These are phyloP conservation scores for Chrysanthemum makinoi DNA, from an alignment of 129 eudicot species.

Conservation along the genomic window DNA sequence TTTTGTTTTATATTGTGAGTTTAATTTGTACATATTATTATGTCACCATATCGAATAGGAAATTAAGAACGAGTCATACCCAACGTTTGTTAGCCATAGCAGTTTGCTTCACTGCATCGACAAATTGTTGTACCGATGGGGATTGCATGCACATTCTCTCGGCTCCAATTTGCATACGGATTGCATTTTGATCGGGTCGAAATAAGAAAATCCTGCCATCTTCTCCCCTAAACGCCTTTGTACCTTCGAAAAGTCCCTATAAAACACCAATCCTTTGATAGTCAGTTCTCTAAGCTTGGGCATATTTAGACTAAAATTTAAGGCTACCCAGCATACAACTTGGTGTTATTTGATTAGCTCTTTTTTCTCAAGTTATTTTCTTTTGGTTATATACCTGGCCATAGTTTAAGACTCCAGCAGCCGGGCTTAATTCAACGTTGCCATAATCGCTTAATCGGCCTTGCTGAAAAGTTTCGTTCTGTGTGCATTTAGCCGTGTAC, in stretches of 20 bases:
- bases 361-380: neutral
- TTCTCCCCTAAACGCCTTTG: slow-evolving; percentile 68
- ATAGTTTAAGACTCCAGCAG: slow-evolving; percentile 86
- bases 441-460: slow-evolving; percentile 59
- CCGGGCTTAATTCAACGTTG: slow-evolving; percentile 72
- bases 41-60: neutral
- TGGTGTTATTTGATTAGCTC: neutral
- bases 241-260: slow-evolving; percentile 88
- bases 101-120: slow-evolving; percentile 81
- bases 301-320: too few species aligned
- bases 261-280: neutral
- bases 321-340: too few species aligned
- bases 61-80: slow-evolving; percentile 37
- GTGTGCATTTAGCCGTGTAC: slow-evolving; percentile 62
- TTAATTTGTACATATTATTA: neutral
- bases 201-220: slow-evolving; percentile 65
- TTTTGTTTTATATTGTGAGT: neutral
- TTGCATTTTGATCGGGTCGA: slow-evolving; percentile 80
- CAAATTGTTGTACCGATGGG: slow-evolving; percentile 69
- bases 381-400: slow-evolving; percentile 61
- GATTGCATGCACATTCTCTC: slow-evolving; percentile 92
- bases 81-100: slow-evolving; percentile 79
- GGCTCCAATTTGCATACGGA: slow-evolving; percentile 85
- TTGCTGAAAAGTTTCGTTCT: slow-evolving; percentile 37
- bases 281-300: too few species aligned